phyloP scores from a whole-genome alignment of 2,329 filamentous ascomycete species.

The Aotearoamyces nothofagi region DNA sequence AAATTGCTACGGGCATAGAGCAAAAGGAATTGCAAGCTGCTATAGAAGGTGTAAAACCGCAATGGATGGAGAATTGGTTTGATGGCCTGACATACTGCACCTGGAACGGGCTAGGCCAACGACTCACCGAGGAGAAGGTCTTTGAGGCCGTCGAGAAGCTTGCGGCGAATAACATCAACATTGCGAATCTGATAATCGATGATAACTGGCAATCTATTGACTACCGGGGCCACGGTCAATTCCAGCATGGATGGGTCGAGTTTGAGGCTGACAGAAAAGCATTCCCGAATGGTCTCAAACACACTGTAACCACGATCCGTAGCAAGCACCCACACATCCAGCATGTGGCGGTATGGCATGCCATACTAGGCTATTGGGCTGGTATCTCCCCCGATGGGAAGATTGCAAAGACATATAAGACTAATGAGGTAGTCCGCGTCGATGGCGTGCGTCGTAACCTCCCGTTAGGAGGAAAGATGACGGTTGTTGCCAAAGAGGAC shows the following conservation, averaged over 20 bases:
- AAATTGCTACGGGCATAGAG: conserved; percentile 26
- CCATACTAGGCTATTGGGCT: conserved; percentile 78
- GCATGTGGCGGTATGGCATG: conserved; percentile 90
- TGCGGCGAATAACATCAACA: conserved; percentile 54
- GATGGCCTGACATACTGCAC: conserved; percentile 93
- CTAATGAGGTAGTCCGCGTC: conserved; percentile 39
- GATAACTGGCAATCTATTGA: conserved; percentile 88
- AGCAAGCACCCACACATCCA: conserved; percentile 55
- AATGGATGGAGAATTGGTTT: conserved; percentile 80
- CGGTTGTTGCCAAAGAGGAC: conserved; percentile 60
- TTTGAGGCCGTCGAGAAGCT: conserved; percentile 59
- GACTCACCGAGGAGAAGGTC: conserved; percentile 68
- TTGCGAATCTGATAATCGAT: conserved; percentile 84
- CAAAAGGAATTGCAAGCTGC: conserved; percentile 30
- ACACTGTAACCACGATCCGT: conserved; percentile 54
- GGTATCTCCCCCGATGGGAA: conserved; percentile 63
- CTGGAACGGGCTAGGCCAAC: conserved; percentile 84
- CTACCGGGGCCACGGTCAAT: conserved; percentile 31
- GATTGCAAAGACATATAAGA: conserved; percentile 68
- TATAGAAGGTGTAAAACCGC: conserved; percentile 31
- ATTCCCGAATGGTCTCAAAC: conserved; percentile 69
- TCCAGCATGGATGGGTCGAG: conserved; percentile 53
- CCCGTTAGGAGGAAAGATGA: conserved; percentile 48
- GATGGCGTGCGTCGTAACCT: conserved; percentile 30
- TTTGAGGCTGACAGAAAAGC: conserved; percentile 73